Evolutionary conservation across 2,329 filamentous ascomycete species (phyloP), one percentile per base, ranked within the genome.

Genomic region (Ilyonectria mors-panacis): DNA sequence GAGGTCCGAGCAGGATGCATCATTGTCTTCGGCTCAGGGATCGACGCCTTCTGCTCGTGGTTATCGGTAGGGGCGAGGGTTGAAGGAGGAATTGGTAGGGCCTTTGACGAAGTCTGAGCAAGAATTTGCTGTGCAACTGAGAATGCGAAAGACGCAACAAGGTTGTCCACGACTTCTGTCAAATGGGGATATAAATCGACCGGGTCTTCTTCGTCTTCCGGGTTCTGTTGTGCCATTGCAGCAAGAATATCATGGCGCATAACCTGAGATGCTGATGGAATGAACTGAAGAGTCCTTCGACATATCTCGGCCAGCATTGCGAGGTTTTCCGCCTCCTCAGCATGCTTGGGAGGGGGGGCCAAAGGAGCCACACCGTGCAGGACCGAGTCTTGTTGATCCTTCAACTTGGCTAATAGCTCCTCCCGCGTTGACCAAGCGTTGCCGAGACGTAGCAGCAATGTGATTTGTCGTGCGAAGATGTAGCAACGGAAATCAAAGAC

Each of bases 401-500:
- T 88, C 8, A 92, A 82, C 76, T 89, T 90, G 10, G 86, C 85
- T 1, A 91, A 78, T 0, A 92, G 81, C 74, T 92, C 89, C 71
- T 91, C 89, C 42, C 87, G 80, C 0, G 89, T 88, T 2, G 88
- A 90, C 80, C 82, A 88, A 0, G 89, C 89, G 76, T 95, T 96
- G n/a, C 93, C 94, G 1, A 97, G 87, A 5, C 95, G 89, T 13
- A 97, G 85, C 1, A 98, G 85, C 1, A 99, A 82, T 3, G 92
- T 89, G 69, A 97, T 89, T 75, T 99, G 95, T 26, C 96, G 89
- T 3, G 94, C 91, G 79, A 98, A 99, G 13, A 99, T 91, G 78
- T 99, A 99, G 73, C 93, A 94, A 56, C 94, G 88, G 78, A 99
- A 98, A 79, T 99, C 96, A 77, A 98, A 98, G 3, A 97, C 86